A percentile compares a stretch with the other conserved stretches of the same genome.
Evolutionary conservation across 257 asterid species (phyloP).

Genomic region (Solanum corneliomulleri): DNA sequence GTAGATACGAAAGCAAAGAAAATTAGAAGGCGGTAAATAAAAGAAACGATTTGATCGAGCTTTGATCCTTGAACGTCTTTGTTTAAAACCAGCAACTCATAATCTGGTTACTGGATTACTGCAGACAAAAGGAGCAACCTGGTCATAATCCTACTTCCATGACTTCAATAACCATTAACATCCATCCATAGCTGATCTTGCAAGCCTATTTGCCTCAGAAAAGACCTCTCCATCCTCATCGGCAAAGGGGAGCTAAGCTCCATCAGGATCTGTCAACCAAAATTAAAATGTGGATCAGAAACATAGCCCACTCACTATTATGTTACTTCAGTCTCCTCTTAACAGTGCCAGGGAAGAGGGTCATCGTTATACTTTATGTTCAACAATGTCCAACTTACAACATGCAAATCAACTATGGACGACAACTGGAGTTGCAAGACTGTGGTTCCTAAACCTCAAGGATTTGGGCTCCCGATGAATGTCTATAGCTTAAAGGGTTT

Average conservation of each 20-base stretch:
- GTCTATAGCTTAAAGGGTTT: background rate
- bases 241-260: constrained; percentile 1
- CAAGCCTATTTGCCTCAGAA: background rate
- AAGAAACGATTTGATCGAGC: background rate
- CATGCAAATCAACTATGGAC: background rate
- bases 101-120: background rate
- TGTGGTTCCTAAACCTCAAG: background rate
- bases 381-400: background rate
- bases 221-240: background rate
- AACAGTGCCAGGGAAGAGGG: background rate
- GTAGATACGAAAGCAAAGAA: background rate
- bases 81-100: background rate
- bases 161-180: background rate
- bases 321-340: background rate
- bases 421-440: background rate
- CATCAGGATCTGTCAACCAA: background rate
- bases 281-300: background rate
- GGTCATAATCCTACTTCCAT: background rate
- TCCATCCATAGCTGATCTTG: background rate
- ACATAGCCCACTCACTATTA: background rate
- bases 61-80: background rate
- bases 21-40: background rate
- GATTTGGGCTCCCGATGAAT: background rate
- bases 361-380: background rate
- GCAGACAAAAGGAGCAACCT: background rate